phyloP scores from a whole-genome alignment of 805 yeast genomes.

The Lachancea quebecensis region DNA sequence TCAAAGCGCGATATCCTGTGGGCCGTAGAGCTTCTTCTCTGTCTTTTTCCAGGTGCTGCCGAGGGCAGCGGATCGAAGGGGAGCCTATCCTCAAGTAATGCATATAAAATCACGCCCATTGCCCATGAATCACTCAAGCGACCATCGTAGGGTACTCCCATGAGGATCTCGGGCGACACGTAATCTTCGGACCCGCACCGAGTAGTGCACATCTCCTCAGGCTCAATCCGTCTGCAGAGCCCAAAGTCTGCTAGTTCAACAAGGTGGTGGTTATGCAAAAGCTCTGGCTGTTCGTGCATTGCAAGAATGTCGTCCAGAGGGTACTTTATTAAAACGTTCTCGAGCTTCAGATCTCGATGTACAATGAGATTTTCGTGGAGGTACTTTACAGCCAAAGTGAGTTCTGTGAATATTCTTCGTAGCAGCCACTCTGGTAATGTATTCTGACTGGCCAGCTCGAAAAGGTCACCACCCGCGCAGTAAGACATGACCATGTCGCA shows the following conservation, averaged over 20 bases:
- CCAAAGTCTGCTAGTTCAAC: constrained; percentile 84
- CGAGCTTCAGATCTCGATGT: constrained; percentile 89
- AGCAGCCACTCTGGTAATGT: constrained; percentile 44
- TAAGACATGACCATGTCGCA: constrained; percentile 60
- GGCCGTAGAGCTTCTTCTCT: constrained; percentile 43
- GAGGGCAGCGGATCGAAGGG: constrained; percentile 87
- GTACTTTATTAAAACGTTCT: constrained; percentile 58
- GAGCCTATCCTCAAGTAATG: constrained; percentile 73
- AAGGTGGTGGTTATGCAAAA: constrained; percentile 29
- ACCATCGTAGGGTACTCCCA: constrained; percentile 91
- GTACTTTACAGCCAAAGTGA: constrained; percentile 61
- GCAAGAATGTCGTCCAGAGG: constrained; percentile 30
- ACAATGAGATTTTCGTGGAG: constrained; percentile 63
- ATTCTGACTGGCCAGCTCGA: constrained; percentile 50
- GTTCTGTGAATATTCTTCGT: constrained; percentile 61
- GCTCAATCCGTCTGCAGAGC: constrained; percentile 61
- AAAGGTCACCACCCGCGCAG: constrained; percentile 80
- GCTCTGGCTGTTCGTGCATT: constrained; percentile 15
- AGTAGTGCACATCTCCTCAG: constrained; percentile 62
- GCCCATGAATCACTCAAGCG: constrained; percentile 92
- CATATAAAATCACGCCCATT: constrained; percentile 81
- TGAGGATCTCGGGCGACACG: constrained; percentile 85
- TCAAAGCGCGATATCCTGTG: constrained; percentile 89
- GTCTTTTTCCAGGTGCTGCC: constrained; percentile 31
- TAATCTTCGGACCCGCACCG: constrained; percentile 96